Evolutionary conservation across 805 yeast species (phyloP).

Genomic region (Candida silvatica): DNA sequence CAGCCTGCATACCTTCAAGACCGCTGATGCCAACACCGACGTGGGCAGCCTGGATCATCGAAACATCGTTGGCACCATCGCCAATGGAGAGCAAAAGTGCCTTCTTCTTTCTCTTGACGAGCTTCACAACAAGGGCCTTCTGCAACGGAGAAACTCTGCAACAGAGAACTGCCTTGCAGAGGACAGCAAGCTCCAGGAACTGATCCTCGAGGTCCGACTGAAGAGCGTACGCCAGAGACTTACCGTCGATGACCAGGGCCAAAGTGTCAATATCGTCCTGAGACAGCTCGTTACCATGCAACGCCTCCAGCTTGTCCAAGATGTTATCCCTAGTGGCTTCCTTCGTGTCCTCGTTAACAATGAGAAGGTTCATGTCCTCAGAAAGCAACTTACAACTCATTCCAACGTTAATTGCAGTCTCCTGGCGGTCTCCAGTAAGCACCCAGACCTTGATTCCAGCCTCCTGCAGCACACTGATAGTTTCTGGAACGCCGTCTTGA

Average conservation of each 20-base stretch:
- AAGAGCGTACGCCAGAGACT: conserved; percentile 78
- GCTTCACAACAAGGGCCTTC: conserved; percentile 90
- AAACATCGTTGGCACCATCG: conserved; percentile 98
- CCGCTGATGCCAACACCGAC: conserved; percentile 99
- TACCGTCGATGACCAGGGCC: conserved; percentile 92
- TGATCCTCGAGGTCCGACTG: conserved; percentile 73
- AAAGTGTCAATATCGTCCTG: conserved; percentile 65
- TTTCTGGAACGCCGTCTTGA: conserved; percentile 98
- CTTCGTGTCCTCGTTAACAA: conserved; percentile 78
- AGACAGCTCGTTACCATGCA: conserved; percentile 56
- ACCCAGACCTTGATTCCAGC: conserved; percentile 99
- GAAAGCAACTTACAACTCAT: conserved; percentile 92
- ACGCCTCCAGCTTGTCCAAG: conserved; percentile 65
- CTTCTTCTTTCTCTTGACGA: conserved; percentile 78
- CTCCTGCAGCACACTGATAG: conserved; percentile 87
- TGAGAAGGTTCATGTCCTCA: conserved; percentile 91
- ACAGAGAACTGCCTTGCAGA: conserved; percentile 94
- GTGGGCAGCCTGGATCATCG: conserved; percentile 99
- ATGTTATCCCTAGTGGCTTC: conserved; percentile 73
- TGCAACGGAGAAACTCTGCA: conserved; percentile 98
- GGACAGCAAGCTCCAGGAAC: conserved; percentile 68
- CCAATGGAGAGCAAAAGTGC: conserved; percentile 78
- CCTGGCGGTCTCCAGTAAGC: conserved; percentile 96
- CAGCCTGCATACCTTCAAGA: conserved; percentile 99
- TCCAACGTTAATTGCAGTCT: conserved; percentile 96